These are phyloP conservation scores for Arthrobotrys sinensis DNA, from an alignment of 2,329 filamentous ascomycete genomes.

Conservation along the genomic window DNA sequence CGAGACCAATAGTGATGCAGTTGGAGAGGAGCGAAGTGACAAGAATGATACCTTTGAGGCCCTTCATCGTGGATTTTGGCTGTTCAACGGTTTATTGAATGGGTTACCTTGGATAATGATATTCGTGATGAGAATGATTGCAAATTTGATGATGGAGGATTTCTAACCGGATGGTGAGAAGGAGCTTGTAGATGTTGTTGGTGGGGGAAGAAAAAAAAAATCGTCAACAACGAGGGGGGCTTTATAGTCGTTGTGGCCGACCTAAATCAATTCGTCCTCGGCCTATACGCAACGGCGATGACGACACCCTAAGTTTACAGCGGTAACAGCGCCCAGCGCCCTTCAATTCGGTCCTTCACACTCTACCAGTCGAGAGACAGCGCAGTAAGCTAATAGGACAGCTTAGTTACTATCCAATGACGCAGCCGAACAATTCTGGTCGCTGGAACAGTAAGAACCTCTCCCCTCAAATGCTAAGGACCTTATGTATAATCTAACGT, in stretches of 20 bases:
- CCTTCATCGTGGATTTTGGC: slow-evolving; percentile 52
- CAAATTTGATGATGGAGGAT: neutral
- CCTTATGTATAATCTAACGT: no score
- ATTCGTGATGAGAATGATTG: neutral
- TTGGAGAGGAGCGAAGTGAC: slow-evolving; percentile 30
- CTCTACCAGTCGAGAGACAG: no score
- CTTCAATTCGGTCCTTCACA: neutral
- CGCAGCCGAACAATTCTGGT: no score
- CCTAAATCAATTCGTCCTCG: neutral
- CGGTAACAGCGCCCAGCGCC: neutral
- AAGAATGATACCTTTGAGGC: slow-evolving; percentile 28
- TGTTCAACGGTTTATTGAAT: neutral
- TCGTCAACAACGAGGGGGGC: neutral
- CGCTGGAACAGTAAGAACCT: no score
- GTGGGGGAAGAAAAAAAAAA: neutral
- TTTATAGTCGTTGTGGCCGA: neutral
- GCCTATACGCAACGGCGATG: neutral
- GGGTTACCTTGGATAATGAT: slow-evolving; percentile 9
- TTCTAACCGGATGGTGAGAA: slow-evolving; percentile 1
- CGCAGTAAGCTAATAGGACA: no score
- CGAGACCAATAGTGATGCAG: slow-evolving; percentile 27
- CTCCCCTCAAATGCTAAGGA: no score
- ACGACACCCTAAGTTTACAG: neutral
- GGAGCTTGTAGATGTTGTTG: neutral
- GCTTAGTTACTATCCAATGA: no score